Evolutionary conservation across 129 eudicot genomes (phyloP).

Genomic region (Saposhnikovia divaricata): DNA sequence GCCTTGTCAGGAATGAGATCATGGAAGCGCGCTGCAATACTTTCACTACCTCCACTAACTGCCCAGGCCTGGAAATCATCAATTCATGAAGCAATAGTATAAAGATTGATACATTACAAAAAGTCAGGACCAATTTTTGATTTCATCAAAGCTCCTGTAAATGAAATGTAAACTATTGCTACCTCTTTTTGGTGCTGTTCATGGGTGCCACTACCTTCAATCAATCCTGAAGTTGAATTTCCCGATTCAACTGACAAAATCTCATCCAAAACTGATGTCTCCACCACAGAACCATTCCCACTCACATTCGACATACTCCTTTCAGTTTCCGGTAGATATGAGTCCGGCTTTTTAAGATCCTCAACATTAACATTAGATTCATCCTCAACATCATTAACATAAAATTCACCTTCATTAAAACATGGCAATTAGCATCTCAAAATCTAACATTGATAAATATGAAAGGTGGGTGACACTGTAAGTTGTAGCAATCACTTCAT

Average conservation of each 20-base stretch:
- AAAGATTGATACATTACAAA: conserved; percentile 7
- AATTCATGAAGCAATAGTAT: conserved; percentile 13
- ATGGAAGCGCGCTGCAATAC: conserved; percentile 56
- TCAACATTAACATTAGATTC: conserved; percentile 27
- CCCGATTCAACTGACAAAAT: conserved; percentile 61
- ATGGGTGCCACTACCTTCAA: conserved; percentile 33
- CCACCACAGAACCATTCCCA: conserved; percentile 23
- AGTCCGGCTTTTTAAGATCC: conserved; percentile 17
- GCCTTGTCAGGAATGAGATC: conserved; percentile 99
- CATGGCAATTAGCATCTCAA: conserved; percentile 16
- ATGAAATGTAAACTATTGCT: conserved; percentile 11
- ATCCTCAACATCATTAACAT: conserved; percentile 20
- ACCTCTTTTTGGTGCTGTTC: conserved; percentile 59
- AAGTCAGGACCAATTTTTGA: conserved; percentile 2
- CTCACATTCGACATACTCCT: conserved; percentile 16
- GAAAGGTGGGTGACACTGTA: background rate
- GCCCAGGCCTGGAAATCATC: conserved; percentile 69
- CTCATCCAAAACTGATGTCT: conserved; percentile 65
- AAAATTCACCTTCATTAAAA: conserved; percentile 30
- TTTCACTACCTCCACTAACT: conserved; percentile 55
- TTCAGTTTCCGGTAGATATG: conserved; percentile 29
- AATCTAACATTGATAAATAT: conserved; percentile 8
- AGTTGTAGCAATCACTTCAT: background rate
- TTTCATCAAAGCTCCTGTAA: conserved; percentile 1
- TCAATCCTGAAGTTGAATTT: conserved; percentile 25